Evolutionary conservation across 2,329 filamentous ascomycete species (phyloP).

Genomic region (Penicillium capsulatum): DNA sequence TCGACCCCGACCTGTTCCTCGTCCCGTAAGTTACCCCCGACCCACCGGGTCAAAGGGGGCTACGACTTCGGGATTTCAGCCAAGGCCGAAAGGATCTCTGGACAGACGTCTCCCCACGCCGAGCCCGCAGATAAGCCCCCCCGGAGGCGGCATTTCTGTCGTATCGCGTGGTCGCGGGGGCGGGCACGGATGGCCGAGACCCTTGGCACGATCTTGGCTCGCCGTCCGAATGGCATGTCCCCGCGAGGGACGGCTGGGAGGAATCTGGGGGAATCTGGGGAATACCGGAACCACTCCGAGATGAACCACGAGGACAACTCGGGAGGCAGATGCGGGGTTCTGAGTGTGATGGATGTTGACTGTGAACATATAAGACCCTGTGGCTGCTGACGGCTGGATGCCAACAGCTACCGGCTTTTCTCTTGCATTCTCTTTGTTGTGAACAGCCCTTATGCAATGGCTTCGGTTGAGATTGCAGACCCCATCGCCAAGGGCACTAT

Average conservation of each 20-base stretch:
- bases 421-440: not conserved
- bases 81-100: constrained; percentile 14
- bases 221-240: constrained; percentile 13
- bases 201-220: constrained; percentile 25
- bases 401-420: too few relatives aligned
- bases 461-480: constrained; percentile 54
- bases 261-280: constrained; percentile 10
- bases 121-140: constrained; percentile 11
- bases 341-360: not conserved
- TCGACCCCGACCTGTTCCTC: too few relatives aligned
- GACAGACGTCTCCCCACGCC: constrained; percentile 8
- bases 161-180: constrained; percentile 11
- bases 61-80: constrained; percentile 2
- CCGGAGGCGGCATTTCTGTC: constrained; percentile 6
- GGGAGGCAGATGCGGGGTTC: too few relatives aligned
- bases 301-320: not conserved
- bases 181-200: constrained; percentile 13
- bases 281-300: constrained; percentile 3
- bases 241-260: constrained; percentile 8
- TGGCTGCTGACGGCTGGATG: too few relatives aligned
- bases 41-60: too few relatives aligned
- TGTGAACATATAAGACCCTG: not conserved
- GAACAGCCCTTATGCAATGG: not conserved
- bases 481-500: constrained; percentile 62
- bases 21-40: too few relatives aligned